Conservation (phyloP, 352 stramenopile species). For the Phytopythium kandeliae region DNA sequence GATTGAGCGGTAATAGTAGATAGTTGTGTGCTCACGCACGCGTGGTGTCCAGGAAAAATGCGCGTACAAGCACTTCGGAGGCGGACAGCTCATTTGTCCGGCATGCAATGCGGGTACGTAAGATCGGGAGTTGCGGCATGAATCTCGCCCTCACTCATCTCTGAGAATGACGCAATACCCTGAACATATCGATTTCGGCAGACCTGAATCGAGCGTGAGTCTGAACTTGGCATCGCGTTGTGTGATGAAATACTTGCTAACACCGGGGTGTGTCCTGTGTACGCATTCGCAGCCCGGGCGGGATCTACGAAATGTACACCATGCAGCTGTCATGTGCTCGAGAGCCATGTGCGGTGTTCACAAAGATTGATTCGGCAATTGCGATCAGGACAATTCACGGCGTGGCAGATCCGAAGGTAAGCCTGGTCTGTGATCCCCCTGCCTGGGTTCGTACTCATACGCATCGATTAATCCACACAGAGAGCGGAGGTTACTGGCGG, state of each 20-base stretch:
- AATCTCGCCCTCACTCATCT: neutral
- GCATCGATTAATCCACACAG: constrained; percentile 2
- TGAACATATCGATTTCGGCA: constrained; percentile 4
- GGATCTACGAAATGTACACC: constrained; percentile 65
- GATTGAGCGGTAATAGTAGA: too few species aligned
- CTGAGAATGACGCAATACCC: neutral
- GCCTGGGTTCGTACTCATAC: neutral
- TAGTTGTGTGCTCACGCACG: neutral
- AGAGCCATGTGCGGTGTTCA: neutral
- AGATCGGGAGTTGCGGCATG: neutral
- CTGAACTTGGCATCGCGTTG: neutral
- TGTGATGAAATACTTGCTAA: neutral
- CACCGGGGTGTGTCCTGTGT: neutral
- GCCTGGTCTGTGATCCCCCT: neutral
- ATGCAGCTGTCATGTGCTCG: neutral
- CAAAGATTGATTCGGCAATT: neutral
- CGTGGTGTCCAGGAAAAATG: constrained; percentile 63
- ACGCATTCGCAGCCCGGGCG: constrained; percentile 20
- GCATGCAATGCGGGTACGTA: constrained; percentile 20
- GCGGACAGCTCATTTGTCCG: constrained; percentile 54
- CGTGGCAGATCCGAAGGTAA: constrained; percentile 52
- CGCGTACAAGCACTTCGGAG: constrained; percentile 78
- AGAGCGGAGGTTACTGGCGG: neutral
- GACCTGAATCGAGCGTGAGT: constrained; percentile 53
- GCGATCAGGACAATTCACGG: constrained; percentile 59